Conservation (phyloP, 83 land plant species). For the Thuja plicata region DNA sequence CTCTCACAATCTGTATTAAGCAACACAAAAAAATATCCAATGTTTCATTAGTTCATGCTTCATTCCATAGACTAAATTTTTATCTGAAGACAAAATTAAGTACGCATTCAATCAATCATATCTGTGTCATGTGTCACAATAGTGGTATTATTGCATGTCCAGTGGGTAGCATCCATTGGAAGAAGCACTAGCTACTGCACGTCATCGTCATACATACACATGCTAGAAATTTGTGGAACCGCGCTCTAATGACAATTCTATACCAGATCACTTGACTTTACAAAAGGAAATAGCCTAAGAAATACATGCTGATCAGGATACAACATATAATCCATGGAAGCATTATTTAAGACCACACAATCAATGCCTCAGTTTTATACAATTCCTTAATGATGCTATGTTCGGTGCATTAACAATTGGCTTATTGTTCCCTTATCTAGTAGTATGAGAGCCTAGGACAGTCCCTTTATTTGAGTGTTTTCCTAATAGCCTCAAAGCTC, state of each 20-base stretch:
- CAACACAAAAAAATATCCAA: neutral
- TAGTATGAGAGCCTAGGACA: no score
- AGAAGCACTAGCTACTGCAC: neutral
- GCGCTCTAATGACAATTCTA: neutral
- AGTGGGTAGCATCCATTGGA: neutral
- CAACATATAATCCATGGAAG: neutral
- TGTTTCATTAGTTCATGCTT: neutral
- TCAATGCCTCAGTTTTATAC: neutral
- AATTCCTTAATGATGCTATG: neutral
- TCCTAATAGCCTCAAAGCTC: no score
- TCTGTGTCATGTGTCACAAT: no score
- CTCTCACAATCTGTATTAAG: slow-evolving; percentile 46
- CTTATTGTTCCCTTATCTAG: no score
- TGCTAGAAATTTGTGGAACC: neutral
- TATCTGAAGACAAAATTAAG: neutral
- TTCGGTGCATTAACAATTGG: neutral
- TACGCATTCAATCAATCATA: neutral
- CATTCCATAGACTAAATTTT: neutral
- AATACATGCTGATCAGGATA: neutral
- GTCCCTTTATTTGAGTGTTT: no score
- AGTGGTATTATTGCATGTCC: no score
- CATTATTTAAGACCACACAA: neutral
- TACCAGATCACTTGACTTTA: neutral
- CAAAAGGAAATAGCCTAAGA: neutral
- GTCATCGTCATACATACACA: neutral